Conservation (phyloP, 345 rosid species). For the Syzygium oleosum region DNA sequence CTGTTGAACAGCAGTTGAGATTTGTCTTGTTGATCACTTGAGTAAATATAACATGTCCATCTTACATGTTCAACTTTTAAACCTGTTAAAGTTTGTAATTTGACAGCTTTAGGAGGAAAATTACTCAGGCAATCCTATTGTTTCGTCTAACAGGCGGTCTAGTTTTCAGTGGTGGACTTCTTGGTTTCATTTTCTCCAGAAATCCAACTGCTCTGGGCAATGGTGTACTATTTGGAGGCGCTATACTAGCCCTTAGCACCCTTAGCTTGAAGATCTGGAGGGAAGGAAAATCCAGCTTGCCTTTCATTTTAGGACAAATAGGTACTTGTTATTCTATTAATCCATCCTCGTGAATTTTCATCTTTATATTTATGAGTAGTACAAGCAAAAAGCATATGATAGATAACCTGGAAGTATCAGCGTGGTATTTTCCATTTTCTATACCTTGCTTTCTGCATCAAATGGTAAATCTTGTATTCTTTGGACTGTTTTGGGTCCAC, state of each 20-base stretch:
- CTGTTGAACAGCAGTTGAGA: background rate
- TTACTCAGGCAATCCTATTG: background rate
- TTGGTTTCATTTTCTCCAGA: slow-evolving; percentile 69
- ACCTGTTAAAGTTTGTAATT: background rate
- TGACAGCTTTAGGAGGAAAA: background rate
- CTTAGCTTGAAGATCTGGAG: slow-evolving; percentile 83
- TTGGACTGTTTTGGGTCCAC: background rate
- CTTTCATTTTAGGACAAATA: slow-evolving; percentile 85
- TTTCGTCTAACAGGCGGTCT: slow-evolving; percentile 45
- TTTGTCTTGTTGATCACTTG: background rate
- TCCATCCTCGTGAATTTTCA: background rate
- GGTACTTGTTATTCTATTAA: slow-evolving; percentile 27
- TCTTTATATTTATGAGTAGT: background rate
- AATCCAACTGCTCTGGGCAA: slow-evolving; percentile 42
- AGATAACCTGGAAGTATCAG: background rate
- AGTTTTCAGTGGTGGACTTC: slow-evolving; percentile 56
- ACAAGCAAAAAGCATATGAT: background rate
- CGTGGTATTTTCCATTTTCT: background rate
- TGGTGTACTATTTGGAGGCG: slow-evolving; percentile 62
- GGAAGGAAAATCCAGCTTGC: slow-evolving; percentile 85
- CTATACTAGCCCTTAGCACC: slow-evolving; percentile 76
- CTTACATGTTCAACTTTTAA: background rate
- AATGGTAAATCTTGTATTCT: background rate
- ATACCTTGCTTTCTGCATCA: background rate
- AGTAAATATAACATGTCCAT: background rate